phyloP scores from a whole-genome alignment of 1,284 basidiomycete genomes.

The Microstroma glucosiphilum region DNA sequence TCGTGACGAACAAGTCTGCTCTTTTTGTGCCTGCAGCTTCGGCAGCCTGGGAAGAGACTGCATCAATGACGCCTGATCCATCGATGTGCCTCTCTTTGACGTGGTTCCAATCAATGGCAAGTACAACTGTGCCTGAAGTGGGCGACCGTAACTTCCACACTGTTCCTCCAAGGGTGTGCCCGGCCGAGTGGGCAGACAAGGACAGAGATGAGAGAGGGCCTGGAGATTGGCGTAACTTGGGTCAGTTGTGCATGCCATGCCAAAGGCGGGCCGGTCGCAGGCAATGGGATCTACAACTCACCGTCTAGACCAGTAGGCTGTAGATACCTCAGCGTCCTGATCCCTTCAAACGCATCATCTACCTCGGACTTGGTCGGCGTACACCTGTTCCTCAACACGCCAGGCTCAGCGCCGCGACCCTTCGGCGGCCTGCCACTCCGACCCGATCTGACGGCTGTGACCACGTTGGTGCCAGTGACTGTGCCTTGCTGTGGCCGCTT shows the following conservation, averaged over 20 bases:
- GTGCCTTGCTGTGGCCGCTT: neutral
- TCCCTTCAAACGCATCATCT: constrained; percentile 85
- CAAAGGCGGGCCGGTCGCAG: too few relatives aligned
- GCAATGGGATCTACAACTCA: constrained; percentile 48
- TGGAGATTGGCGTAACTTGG: constrained; percentile 70
- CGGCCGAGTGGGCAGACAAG: constrained; percentile 90
- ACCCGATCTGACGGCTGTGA: neutral
- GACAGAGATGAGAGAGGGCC: constrained; percentile 59
- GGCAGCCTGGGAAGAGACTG: constrained; percentile 19
- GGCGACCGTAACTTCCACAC: constrained; percentile 98
- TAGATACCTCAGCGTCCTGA: constrained; percentile 87
- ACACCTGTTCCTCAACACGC: constrained; percentile 48
- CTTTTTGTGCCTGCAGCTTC: constrained; percentile 17
- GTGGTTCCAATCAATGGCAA: constrained; percentile 94
- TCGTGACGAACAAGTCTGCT: constrained; percentile 71
- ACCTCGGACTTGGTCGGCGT: constrained; percentile 75
- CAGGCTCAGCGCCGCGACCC: constrained; percentile 52
- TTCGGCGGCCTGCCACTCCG: constrained; percentile 11
- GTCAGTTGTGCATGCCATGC: constrained; percentile 4
- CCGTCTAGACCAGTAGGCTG: constrained; percentile 93
- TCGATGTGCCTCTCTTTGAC: constrained; percentile 93
- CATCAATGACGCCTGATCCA: constrained; percentile 65
- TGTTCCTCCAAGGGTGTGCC: constrained; percentile 91
- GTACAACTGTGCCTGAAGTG: constrained; percentile 87
- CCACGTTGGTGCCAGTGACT: neutral